A percentile compares a stretch with the other conserved stretches of the same genome.
Conservation (phyloP, 176 grass and related monocot genomes). For the Echinochloa phyllopogon region DNA sequence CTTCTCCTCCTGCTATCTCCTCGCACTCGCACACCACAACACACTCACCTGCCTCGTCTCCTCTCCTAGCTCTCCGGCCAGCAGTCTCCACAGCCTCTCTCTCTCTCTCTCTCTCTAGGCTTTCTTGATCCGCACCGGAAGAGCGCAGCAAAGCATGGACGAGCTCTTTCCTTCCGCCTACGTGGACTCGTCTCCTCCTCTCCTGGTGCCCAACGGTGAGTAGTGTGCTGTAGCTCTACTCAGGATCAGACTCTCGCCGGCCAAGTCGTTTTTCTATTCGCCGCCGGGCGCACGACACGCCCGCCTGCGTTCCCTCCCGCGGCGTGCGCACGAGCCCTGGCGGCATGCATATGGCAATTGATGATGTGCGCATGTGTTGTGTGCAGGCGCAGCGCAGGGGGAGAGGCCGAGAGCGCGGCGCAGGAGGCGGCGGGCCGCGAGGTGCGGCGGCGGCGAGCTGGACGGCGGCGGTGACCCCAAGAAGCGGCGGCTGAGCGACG, state of each 20-base stretch:
- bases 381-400: constrained; percentile 22
- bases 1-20: constrained; percentile 13
- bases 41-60: no score
- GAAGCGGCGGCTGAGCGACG: constrained; percentile 79
- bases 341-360: constrained; percentile 9
- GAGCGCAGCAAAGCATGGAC: constrained; percentile 41
- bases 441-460: constrained; percentile 37
- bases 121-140: not conserved
- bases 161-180: constrained; percentile 42
- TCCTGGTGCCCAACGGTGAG: constrained; percentile 42
- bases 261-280: no score
- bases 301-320: no score
- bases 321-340: no score
- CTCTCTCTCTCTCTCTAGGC: not conserved
- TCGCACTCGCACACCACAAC: not conserved
- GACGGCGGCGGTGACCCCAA: constrained; percentile 56
- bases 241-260: no score
- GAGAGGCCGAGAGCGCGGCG: constrained; percentile 53
- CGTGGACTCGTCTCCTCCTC: constrained; percentile 40
- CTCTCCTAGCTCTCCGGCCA: not conserved
- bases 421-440: constrained; percentile 40
- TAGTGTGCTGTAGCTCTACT: no score
- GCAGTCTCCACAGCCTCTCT: not conserved
- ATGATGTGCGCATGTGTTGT: not conserved
- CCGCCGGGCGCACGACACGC: no score